Evolutionary conservation across 164 flowering plant species (phyloP), one percentile per base, ranked within the genome.

Genomic region (Vitis amurensis): DNA sequence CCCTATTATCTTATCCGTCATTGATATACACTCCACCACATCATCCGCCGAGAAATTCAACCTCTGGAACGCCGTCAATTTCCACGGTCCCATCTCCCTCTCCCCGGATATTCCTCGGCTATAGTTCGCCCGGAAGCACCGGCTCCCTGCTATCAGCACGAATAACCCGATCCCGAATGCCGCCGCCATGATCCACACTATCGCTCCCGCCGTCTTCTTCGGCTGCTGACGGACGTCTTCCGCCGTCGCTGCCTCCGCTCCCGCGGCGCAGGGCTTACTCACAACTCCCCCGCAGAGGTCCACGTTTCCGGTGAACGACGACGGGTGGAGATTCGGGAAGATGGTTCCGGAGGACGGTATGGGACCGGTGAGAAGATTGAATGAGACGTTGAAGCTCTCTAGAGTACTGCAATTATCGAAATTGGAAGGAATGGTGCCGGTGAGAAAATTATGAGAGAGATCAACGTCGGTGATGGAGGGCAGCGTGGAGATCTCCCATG

Each of bases 11-110:
- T 85, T 88, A 37, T 91, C 93, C 14, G 80, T 81, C 83, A 73
- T 78, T 7, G 91, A 61, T 44, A 90, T 27, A 65, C 94, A 86
- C 66, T 92, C 96, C 5, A 88, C 51, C 5, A 93, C 93, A 73
- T 93, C 93, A 15, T 93, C 91, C 9, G 91, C 97, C 65, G 97
- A 86, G 85, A 89, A 95, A 65, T 91, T 91, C 61, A 95, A 71
- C 70, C 99, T 78, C 62, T 95, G 99, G 72, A 95, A 95, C 2
- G 99, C 98, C 4, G 96, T 91, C 57, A 92, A 60, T 60, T 80
- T 87, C 94, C 97, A 92, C 55, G 92, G 91, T 58, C 97, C 92
- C 31, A 68, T 70, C 23, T 80, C 84, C 2, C 71, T 64, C 0
- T 73, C 74, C 1, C 72, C 74, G 27, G 53, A 13, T 19, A 78